Percentiles rank a stretch among this genome's conserved stretches.
phyloP scores from a whole-genome alignment of 2,329 filamentous ascomycete species.

The Colletotrichum kahawae region DNA sequence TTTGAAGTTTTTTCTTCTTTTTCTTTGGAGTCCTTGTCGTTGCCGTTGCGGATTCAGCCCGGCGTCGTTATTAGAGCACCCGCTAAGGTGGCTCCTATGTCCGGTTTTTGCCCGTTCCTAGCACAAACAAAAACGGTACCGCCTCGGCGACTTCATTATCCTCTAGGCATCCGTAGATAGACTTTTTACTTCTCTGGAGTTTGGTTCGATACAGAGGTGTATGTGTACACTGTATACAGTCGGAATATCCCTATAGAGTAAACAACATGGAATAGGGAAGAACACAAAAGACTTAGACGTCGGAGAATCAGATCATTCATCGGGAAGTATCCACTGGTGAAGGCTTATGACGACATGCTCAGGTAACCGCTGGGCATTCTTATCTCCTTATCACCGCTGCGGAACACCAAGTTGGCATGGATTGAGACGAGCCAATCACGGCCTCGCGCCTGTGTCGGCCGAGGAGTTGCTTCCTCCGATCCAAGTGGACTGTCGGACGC shows the following conservation, averaged over 20 bases:
- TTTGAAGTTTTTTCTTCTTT: background rate
- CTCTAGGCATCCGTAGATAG: too few species aligned
- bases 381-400: background rate
- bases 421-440: conserved; percentile 1
- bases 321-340: background rate
- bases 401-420: background rate
- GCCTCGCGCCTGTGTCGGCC: background rate
- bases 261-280: too few species aligned
- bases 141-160: background rate
- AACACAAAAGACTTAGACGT: background rate
- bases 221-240: too few species aligned
- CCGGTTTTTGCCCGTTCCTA: background rate
- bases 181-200: too few species aligned
- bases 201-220: too few species aligned
- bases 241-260: too few species aligned
- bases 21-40: background rate
- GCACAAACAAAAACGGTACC: background rate
- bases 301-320: background rate
- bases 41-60: background rate
- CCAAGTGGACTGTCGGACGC: background rate
- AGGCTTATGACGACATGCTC: conserved; percentile 3
- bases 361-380: background rate
- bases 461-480: conserved; percentile 12
- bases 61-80: background rate
- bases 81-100: background rate